Conservation (phyloP, 2,329 filamentous ascomycete genomes). For the Trichoderma sp. region DNA sequence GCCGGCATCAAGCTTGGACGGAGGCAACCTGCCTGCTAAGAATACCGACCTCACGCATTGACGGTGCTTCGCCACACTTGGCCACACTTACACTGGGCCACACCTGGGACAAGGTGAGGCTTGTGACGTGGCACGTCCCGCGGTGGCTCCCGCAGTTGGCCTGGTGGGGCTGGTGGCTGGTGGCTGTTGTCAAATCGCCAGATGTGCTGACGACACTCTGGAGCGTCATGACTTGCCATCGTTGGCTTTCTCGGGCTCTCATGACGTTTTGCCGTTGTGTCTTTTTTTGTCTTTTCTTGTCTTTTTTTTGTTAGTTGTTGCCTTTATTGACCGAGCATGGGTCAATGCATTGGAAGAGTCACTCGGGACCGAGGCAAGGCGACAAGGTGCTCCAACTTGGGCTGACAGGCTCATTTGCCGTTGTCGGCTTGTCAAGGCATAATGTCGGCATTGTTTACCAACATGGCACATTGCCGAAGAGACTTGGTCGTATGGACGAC, state of each 20-base stretch:
- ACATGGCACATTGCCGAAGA: neutral
- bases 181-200: slow-evolving; percentile 21
- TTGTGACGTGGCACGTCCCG: slow-evolving; percentile 45
- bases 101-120: slow-evolving; percentile 34
- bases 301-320: neutral
- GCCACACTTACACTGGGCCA: slow-evolving; percentile 23
- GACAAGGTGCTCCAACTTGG: slow-evolving; percentile 32
- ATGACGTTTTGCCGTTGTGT: neutral
- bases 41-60: slow-evolving; percentile 4
- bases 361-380: slow-evolving; percentile 29
- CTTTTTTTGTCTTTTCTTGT: neutral
- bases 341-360: slow-evolving; percentile 21
- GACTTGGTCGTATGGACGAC: neutral
- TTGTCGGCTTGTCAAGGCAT: slow-evolving; percentile 8
- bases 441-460: neutral
- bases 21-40: slow-evolving; percentile 21
- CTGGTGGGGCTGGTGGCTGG: slow-evolving; percentile 19
- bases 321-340: neutral
- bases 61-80: slow-evolving; percentile 19
- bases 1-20: neutral
- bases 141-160: slow-evolving; percentile 30
- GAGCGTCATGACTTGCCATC: neutral
- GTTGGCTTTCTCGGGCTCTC: neutral
- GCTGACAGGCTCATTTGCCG: slow-evolving; percentile 28
- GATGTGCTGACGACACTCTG: neutral